phyloP scores from a whole-genome alignment of 2,329 filamentous ascomycete genomes.

The Botrytis hyacinthi region DNA sequence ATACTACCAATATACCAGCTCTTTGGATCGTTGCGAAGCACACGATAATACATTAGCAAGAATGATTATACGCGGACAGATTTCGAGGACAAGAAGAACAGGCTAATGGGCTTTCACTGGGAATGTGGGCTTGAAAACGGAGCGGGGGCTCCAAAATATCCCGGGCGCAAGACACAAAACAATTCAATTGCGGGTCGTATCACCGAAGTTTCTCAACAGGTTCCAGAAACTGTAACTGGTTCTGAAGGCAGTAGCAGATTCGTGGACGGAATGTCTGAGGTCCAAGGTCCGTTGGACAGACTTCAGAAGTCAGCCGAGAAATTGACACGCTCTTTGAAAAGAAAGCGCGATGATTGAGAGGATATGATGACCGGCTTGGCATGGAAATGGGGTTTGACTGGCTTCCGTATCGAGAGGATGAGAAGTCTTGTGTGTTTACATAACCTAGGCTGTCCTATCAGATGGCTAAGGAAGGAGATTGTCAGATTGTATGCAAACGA shows the following conservation, averaged over 20 bases:
- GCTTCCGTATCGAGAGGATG: neutral
- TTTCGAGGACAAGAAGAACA: neutral
- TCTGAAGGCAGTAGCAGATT: neutral
- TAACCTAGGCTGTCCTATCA: neutral
- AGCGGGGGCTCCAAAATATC: neutral
- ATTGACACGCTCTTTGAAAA: neutral
- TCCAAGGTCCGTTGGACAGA: neutral
- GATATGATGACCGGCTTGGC: neutral
- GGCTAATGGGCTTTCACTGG: neutral
- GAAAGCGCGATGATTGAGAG: neutral
- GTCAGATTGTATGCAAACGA: neutral
- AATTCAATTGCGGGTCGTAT: neutral
- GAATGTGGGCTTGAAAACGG: neutral
- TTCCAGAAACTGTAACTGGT: neutral
- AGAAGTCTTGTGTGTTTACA: neutral
- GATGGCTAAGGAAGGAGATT: neutral
- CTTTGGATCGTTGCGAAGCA: neutral
- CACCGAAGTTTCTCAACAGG: neutral
- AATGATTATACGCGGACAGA: neutral
- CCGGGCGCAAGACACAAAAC: neutral
- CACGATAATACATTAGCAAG: neutral
- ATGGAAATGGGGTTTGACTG: neutral
- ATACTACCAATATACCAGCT: neutral
- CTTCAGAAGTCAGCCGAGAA: neutral
- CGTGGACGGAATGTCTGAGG: neutral